Evolutionary conservation across 2,329 filamentous ascomycete genomes (phyloP).

Genomic region (Ophiosphaerella narmari): DNA sequence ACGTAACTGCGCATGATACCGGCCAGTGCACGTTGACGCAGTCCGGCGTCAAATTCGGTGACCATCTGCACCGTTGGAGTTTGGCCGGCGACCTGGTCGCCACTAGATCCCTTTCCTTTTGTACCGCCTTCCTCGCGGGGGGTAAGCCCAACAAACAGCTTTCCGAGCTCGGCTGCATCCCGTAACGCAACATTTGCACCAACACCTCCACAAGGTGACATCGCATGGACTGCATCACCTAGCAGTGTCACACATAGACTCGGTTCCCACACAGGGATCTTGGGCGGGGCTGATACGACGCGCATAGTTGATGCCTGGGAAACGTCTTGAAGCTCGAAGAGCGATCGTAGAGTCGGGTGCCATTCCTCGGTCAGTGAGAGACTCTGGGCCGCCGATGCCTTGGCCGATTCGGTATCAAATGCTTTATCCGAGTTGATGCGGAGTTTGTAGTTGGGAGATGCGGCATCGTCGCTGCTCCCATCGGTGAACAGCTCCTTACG

Average conservation of each 20-base stretch:
- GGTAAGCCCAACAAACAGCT: background rate
- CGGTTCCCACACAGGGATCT: constrained; percentile 40
- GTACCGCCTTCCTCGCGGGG: background rate
- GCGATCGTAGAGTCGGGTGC: constrained; percentile 10
- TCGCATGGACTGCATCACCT: constrained; percentile 48
- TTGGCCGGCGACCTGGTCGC: background rate
- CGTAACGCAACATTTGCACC: constrained; percentile 48
- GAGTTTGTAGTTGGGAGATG: background rate
- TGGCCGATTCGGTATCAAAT: background rate
- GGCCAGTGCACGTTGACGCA: background rate
- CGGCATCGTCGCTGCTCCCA: background rate
- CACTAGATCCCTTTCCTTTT: background rate
- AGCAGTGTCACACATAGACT: constrained; percentile 43
- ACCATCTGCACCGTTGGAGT: background rate
- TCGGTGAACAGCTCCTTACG: constrained; percentile 10
- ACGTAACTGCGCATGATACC: background rate
- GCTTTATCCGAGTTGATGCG: background rate
- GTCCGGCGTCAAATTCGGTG: background rate
- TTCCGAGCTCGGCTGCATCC: constrained; percentile 39
- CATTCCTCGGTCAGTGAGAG: constrained; percentile 18
- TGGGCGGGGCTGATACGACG: constrained; percentile 38
- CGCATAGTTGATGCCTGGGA: constrained; percentile 39
- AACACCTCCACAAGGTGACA: constrained; percentile 47
- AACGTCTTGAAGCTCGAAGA: constrained; percentile 23
- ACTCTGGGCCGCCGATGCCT: constrained; percentile 10